These are phyloP conservation scores for Rhynchospora pubera DNA, from an alignment of 176 grass and related monocot genomes.

Conservation along the genomic window DNA sequence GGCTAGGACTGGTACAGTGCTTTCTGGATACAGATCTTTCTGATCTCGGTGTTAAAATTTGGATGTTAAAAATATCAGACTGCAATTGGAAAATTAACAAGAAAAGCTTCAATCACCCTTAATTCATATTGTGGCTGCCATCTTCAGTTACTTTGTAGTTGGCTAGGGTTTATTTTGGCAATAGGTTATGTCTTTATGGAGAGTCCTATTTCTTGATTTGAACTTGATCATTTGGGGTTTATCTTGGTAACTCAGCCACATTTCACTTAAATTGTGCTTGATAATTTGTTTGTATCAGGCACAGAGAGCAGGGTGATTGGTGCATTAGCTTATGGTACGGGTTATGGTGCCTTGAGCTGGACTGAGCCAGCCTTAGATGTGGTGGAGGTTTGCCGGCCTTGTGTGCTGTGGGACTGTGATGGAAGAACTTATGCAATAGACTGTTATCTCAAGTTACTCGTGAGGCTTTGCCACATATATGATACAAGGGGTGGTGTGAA, in stretches of 20 bases:
- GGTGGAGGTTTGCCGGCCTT: constrained; percentile 89
- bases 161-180: neutral
- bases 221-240: neutral
- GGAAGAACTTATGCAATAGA: constrained; percentile 83
- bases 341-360: constrained; percentile 96
- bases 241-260: neutral
- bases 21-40: neutral
- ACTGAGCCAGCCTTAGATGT: constrained; percentile 95
- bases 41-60: neutral
- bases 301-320: constrained; percentile 97
- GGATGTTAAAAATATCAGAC: neutral
- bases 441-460: constrained; percentile 93
- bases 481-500: constrained; percentile 95
- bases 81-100: neutral
- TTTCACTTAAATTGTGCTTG: neutral
- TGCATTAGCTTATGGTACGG: constrained; percentile 96
- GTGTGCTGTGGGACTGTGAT: constrained; percentile 93
- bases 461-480: constrained; percentile 92
- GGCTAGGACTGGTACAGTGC: neutral
- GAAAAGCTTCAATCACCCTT: neutral
- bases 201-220: neutral
- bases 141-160: neutral
- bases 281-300: constrained; percentile 9
- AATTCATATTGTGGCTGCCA: neutral
- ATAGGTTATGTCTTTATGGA: neutral